Evolutionary conservation across 2,329 filamentous ascomycete genomes (phyloP).

Genomic region (Penicillium concentricum): DNA sequence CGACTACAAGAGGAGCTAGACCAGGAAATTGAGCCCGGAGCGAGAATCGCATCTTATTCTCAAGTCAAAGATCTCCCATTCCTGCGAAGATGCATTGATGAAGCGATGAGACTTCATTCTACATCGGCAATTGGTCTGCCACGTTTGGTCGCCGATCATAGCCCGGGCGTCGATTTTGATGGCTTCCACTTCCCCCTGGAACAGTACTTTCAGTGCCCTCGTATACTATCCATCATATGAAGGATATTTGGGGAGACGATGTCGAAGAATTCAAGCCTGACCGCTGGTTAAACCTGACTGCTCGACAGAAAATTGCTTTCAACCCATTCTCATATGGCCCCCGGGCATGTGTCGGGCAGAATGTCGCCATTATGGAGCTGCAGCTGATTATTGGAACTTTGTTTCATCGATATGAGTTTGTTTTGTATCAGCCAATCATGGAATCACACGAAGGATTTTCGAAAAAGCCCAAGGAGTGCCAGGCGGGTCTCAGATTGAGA

Average conservation of each 20-base stretch:
- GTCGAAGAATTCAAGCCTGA: slow-evolving; percentile 43
- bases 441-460: slow-evolving; percentile 25
- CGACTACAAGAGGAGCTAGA: slow-evolving; percentile 24
- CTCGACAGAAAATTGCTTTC: slow-evolving; percentile 37
- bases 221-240: slow-evolving; percentile 43
- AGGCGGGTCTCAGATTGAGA: slow-evolving; percentile 19
- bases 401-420: slow-evolving; percentile 24
- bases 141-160: slow-evolving; percentile 25
- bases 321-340: slow-evolving; percentile 46
- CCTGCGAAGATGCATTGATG: slow-evolving; percentile 31
- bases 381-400: slow-evolving; percentile 37
- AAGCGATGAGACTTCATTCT: slow-evolving; percentile 33
- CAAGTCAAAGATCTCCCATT: slow-evolving; percentile 30
- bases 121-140: slow-evolving; percentile 27
- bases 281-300: slow-evolving; percentile 29
- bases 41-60: slow-evolving; percentile 10
- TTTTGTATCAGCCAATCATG: slow-evolving; percentile 14
- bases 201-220: slow-evolving; percentile 42
- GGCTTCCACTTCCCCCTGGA: slow-evolving; percentile 25
- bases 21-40: slow-evolving; percentile 14
- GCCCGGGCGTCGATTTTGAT: slow-evolving; percentile 14
- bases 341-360: slow-evolving; percentile 44
- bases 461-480: slow-evolving; percentile 24
- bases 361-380: slow-evolving; percentile 45
- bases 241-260: slow-evolving; percentile 43